A percentile compares a stretch with the other conserved stretches of the same genome.
Evolutionary conservation across 352 stramenopile species (phyloP).

Genomic region (Phytophthora hybrid): DNA sequence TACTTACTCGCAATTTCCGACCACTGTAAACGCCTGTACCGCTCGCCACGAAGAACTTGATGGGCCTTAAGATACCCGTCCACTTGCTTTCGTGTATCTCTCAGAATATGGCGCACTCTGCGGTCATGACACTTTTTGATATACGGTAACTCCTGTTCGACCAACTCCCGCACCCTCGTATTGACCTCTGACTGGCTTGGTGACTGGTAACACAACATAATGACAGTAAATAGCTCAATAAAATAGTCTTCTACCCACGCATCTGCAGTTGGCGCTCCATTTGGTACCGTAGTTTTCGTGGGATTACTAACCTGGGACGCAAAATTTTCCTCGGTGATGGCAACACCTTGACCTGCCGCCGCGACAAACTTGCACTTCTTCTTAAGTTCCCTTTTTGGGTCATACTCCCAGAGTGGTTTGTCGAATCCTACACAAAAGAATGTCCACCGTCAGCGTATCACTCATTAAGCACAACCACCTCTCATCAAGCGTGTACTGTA

Average conservation of each 20-base stretch:
- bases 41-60: conserved; percentile 36
- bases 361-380: conserved; percentile 40
- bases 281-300: neutral
- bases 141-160: conserved; percentile 40
- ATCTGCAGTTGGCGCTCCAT: neutral
- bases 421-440: conserved; percentile 40
- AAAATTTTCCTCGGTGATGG: conserved; percentile 31
- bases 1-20: conserved; percentile 48
- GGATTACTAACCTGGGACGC: conserved; percentile 26
- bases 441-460: neutral
- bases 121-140: conserved; percentile 55
- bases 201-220: conserved; percentile 14
- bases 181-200: conserved; percentile 45
- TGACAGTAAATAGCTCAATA: neutral
- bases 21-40: conserved; percentile 35
- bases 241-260: neutral
- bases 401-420: conserved; percentile 50
- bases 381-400: conserved; percentile 42
- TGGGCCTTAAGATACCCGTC: conserved; percentile 32
- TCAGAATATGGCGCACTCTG: conserved; percentile 48
- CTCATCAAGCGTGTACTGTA: conserved; percentile 20
- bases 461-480: neutral
- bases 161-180: conserved; percentile 36
- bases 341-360: conserved; percentile 19
- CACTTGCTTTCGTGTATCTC: conserved; percentile 44